A percentile compares a stretch with the other conserved stretches of the same genome.
phyloP scores from a whole-genome alignment of 2,329 filamentous ascomycete species.

The Metarhizium rileyi region DNA sequence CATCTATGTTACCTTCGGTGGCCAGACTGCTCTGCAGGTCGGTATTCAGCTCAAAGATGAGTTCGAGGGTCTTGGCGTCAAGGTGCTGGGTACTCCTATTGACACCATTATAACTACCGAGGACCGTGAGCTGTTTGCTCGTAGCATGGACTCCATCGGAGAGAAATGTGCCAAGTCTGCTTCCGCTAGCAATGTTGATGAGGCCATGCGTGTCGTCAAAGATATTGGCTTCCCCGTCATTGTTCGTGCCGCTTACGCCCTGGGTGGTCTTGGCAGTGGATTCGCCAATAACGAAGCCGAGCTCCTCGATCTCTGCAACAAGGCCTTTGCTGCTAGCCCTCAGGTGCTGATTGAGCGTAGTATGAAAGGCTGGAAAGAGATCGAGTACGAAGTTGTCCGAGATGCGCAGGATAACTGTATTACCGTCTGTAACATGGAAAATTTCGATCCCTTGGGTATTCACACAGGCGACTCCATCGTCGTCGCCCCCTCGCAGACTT shows the following conservation, averaged over 20 bases:
- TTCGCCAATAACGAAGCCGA: conserved; percentile 85
- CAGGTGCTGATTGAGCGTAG: conserved; percentile 94
- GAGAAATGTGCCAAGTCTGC: conserved; percentile 98
- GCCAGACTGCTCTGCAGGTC: conserved; percentile 91
- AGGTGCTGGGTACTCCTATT: conserved; percentile 92
- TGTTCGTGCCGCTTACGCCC: conserved; percentile 88
- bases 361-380: conserved; percentile 99
- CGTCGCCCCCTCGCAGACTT: conserved; percentile 90
- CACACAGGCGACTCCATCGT: conserved; percentile 98
- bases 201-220: conserved; percentile 81
- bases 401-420: conserved; percentile 97
- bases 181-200: conserved; percentile 78
- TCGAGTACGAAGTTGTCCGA: conserved; percentile 96
- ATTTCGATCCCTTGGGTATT: conserved; percentile 96
- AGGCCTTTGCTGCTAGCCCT: conserved; percentile 88
- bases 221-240: conserved; percentile 95
- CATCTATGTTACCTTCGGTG: conserved; percentile 96
- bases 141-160: conserved; percentile 96
- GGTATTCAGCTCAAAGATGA: conserved; percentile 97
- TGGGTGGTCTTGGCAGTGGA: conserved; percentile 89
- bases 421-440: conserved; percentile 99
- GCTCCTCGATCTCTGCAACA: conserved; percentile 79
- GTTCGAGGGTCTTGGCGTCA: conserved; percentile 83
- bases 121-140: conserved; percentile 92
- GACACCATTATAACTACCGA: conserved; percentile 98